These are phyloP conservation scores for Carex pumila DNA, from an alignment of 176 grass and related monocot species.

Conservation along the genomic window DNA sequence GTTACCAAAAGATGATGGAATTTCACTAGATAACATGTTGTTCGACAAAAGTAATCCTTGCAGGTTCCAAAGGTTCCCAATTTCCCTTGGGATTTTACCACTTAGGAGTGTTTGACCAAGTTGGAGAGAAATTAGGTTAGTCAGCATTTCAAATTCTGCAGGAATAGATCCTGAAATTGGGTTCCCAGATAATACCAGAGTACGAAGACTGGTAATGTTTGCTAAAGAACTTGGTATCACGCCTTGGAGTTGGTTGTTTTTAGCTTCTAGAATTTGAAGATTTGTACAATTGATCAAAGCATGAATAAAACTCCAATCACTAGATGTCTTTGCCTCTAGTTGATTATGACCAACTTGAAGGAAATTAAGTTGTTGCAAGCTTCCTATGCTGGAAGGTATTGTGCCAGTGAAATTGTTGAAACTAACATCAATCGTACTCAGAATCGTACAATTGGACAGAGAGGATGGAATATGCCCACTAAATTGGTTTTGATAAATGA, in stretches of 20 bases:
- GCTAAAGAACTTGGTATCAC: slow-evolving; percentile 4
- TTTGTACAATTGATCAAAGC: slow-evolving; percentile 1
- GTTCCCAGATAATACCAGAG: not conserved
- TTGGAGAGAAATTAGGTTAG: not conserved
- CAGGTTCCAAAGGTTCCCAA: slow-evolving; percentile 18
- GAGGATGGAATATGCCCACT: slow-evolving; percentile 13
- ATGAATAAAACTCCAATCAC: not conserved
- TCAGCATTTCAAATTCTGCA: not conserved
- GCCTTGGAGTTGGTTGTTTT: slow-evolving; percentile 25
- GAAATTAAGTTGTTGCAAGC: not conserved
- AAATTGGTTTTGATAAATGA: not conserved
- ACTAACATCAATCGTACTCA: not conserved
- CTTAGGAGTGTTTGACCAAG: slow-evolving; percentile 1
- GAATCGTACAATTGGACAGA: slow-evolving; percentile 27
- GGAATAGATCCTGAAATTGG: slow-evolving; percentile 24
- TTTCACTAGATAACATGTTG: slow-evolving; percentile 8
- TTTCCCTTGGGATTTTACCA: slow-evolving; percentile 9
- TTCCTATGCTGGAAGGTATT: slow-evolving; percentile 21
- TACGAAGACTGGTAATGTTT: not conserved
- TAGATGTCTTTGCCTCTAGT: slow-evolving; percentile 13
- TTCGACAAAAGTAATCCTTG: not conserved
- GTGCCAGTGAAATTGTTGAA: slow-evolving; percentile 14
- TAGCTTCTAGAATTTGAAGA: not conserved
- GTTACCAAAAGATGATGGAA: slow-evolving; percentile 16
- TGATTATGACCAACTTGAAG: slow-evolving; percentile 25